Evolutionary conservation across 768 basidiomycete species (phyloP).

Genomic region (Grammothele lineata): DNA sequence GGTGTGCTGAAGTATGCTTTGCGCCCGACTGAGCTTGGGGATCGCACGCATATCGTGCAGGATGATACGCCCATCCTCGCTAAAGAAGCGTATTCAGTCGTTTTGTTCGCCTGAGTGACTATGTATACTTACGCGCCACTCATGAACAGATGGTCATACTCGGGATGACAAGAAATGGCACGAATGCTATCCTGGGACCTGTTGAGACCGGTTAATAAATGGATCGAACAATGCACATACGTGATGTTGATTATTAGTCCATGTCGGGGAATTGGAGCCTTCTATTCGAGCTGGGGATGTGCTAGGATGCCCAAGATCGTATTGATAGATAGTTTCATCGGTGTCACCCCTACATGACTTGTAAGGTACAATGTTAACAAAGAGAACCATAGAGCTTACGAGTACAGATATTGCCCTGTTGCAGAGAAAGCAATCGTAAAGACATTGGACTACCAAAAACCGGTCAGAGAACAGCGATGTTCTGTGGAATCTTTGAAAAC

Average conservation of each 20-base stretch:
- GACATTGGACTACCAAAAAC: conserved; percentile 55
- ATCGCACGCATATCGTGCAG: conserved; percentile 55
- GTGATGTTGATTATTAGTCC: conserved; percentile 16
- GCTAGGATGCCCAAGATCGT: conserved; percentile 17
- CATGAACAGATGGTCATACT: conserved; percentile 62
- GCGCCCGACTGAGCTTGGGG: conserved; percentile 32
- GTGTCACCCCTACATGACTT: conserved; percentile 24
- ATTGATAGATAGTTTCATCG: conserved; percentile 17
- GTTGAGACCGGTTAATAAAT: neutral
- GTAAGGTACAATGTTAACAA: too few species aligned
- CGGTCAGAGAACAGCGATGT: neutral
- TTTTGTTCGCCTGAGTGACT: too few species aligned
- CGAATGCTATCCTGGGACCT: conserved; percentile 57
- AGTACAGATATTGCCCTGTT: conserved; percentile 56
- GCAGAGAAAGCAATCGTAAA: conserved; percentile 71
- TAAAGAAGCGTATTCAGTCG: too few species aligned
- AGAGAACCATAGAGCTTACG: conserved; percentile 40
- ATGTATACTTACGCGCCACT: conserved; percentile 70
- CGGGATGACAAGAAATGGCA: conserved; percentile 60
- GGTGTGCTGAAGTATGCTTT: conserved; percentile 47
- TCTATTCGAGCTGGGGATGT: neutral
- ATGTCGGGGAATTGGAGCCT: neutral
- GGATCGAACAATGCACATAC: conserved; percentile 12
- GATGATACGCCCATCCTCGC: conserved; percentile 68
- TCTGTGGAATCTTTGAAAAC: neutral